Evolutionary conservation across 1,284 basidiomycete species (phyloP).

Genomic region (Irpex sp.): DNA sequence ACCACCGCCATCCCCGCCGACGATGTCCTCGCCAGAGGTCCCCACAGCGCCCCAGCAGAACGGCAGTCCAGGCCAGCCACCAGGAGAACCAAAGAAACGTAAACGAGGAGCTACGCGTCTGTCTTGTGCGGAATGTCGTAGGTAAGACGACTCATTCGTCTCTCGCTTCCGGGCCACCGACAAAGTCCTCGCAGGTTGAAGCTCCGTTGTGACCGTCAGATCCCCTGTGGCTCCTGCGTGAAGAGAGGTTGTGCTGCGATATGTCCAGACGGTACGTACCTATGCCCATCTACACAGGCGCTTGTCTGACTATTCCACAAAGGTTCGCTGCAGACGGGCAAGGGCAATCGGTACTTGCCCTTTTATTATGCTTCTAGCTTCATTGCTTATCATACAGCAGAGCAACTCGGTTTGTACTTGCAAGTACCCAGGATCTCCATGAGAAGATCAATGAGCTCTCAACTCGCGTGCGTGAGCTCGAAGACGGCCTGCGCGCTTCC

Average conservation of each 20-base stretch:
- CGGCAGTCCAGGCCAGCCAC: slow-evolving; percentile 23
- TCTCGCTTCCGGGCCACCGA: background rate
- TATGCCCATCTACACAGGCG: background rate
- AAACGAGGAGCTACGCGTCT: slow-evolving; percentile 73
- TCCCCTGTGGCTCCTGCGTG: slow-evolving; percentile 63
- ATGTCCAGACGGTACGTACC: slow-evolving; percentile 47
- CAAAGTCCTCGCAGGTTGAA: slow-evolving; percentile 48
- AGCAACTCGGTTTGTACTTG: slow-evolving; percentile 65
- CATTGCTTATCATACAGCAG: slow-evolving; percentile 15
- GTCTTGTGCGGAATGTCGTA: slow-evolving; percentile 74
- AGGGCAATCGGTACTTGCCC: slow-evolving; percentile 65
- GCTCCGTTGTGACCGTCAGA: slow-evolving; percentile 68
- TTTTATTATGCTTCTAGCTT: background rate
- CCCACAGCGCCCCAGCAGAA: slow-evolving; percentile 19
- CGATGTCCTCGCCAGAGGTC: slow-evolving; percentile 36
- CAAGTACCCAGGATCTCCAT: slow-evolving; percentile 77
- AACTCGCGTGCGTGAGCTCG: slow-evolving; percentile 72
- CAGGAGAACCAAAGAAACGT: slow-evolving; percentile 55
- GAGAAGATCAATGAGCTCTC: slow-evolving; percentile 77
- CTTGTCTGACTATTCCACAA: slow-evolving; percentile 1
- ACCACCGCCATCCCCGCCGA: slow-evolving; percentile 13
- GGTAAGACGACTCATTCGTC: slow-evolving; percentile 32
- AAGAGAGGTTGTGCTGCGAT: slow-evolving; percentile 74
- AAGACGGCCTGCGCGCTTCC: slow-evolving; percentile 61
- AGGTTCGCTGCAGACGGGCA: slow-evolving; percentile 75